phyloP scores from a whole-genome alignment of 2,329 filamentous ascomycete species.

The Sclerotinia trifoliorum region DNA sequence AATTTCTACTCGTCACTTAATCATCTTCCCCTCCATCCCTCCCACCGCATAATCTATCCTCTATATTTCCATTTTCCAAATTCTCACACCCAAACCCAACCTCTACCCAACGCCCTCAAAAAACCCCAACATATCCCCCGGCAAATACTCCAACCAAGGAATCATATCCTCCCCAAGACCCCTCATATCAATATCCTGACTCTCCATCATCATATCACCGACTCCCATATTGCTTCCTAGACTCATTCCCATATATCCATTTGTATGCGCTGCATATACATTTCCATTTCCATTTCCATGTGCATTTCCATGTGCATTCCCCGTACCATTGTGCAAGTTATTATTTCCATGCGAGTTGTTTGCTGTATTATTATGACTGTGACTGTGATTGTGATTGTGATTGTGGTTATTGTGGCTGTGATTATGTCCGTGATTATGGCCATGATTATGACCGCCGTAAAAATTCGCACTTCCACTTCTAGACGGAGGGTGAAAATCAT shows the following conservation, averaged over 20 bases:
- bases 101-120: conserved; percentile 42
- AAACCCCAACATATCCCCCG: conserved; percentile 61
- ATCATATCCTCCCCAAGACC: conserved; percentile 67
- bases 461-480: background rate
- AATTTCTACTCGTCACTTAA: too few species aligned
- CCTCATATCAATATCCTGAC: conserved; percentile 74
- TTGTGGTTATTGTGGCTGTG: too few species aligned
- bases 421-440: conserved; percentile 1
- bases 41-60: too few species aligned
- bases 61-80: too few species aligned
- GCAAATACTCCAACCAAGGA: conserved; percentile 74
- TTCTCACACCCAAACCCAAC: too few species aligned
- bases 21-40: background rate
- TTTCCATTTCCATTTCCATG: conserved; percentile 24
- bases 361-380: background rate
- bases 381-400: too few species aligned
- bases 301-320: conserved; percentile 19
- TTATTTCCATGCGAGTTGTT: background rate
- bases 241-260: conserved; percentile 34
- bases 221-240: conserved; percentile 30
- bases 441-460: background rate
- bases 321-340: background rate
- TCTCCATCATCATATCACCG: conserved; percentile 66
- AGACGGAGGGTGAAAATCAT: background rate
- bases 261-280: conserved; percentile 9